phyloP scores from a whole-genome alignment of 176 grass and related monocot genomes.

The Avena atlantica region DNA sequence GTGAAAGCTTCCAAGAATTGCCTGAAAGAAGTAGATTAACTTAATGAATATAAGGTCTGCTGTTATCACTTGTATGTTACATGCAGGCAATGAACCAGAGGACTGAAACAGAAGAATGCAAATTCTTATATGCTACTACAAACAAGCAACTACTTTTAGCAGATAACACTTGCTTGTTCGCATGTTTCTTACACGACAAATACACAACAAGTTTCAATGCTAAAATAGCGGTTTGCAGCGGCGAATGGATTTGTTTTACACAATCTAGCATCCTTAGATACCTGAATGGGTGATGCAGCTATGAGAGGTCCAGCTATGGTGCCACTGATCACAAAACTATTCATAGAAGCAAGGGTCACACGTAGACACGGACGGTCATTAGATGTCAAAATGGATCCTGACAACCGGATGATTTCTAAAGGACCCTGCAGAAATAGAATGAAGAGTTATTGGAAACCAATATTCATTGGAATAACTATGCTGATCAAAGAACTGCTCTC shows the following conservation, averaged over 20 bases:
- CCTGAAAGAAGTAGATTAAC: conserved; percentile 43
- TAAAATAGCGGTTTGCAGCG: not conserved
- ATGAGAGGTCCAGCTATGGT: conserved; percentile 48
- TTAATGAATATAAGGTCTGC: not conserved
- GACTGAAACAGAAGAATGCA: not conserved
- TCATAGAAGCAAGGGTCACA: conserved; percentile 49
- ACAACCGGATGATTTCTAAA: conserved; percentile 54
- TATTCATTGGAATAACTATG: not conserved
- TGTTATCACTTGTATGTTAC: not conserved
- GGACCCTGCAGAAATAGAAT: conserved; percentile 47
- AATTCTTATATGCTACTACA: not conserved
- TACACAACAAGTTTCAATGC: not conserved
- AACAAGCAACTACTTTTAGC: too few relatives aligned
- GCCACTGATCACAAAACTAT: conserved; percentile 51
- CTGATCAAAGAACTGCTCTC: not conserved
- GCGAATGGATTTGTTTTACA: too few relatives aligned
- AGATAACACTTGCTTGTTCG: not conserved
- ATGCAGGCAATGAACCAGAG: not conserved
- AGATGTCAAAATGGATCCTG: conserved; percentile 51
- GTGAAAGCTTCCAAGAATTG: conserved; percentile 53
- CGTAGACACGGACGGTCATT: conserved; percentile 40
- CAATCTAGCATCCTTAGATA: conserved; percentile 2
- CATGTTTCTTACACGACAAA: not conserved
- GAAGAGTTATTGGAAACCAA: not conserved
- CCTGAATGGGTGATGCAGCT: conserved; percentile 48